phyloP scores from a whole-genome alignment of 352 stramenopile species.

The Globisporangium iwayamae region DNA sequence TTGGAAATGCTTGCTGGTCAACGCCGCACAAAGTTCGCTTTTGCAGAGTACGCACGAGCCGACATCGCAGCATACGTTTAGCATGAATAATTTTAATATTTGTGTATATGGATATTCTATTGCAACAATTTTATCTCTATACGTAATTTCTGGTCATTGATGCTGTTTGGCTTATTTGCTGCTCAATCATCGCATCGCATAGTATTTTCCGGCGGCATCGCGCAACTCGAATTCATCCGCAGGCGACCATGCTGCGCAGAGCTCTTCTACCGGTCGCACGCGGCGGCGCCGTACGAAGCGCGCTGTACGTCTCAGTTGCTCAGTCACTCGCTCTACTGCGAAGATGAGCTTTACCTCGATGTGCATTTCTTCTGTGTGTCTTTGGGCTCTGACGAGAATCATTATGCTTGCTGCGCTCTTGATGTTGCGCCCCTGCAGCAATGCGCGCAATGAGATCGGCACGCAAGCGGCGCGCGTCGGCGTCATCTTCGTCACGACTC shows the following conservation, averaged over 20 bases:
- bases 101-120: too few species aligned
- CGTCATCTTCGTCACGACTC: neutral
- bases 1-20: slow-evolving; percentile 2
- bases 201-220: neutral
- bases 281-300: neutral
- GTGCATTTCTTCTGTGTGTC: neutral
- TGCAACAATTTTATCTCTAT: too few species aligned
- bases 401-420: too few species aligned
- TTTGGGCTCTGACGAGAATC: neutral
- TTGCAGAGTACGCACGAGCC: neutral
- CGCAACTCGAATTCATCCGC: neutral
- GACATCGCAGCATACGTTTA: neutral
- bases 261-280: neutral
- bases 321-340: neutral
- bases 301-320: neutral
- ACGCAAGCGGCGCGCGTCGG: neutral
- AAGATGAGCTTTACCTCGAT: neutral
- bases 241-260: neutral
- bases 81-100: too few species aligned
- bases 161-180: too few species aligned
- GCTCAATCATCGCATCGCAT: too few species aligned
- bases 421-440: neutral
- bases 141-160: too few species aligned
- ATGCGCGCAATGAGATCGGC: neutral
- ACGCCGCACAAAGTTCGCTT: neutral